Evolutionary conservation across 2,329 filamentous ascomycete genomes (phyloP).

Genomic region (Lecanosticta acicola): DNA sequence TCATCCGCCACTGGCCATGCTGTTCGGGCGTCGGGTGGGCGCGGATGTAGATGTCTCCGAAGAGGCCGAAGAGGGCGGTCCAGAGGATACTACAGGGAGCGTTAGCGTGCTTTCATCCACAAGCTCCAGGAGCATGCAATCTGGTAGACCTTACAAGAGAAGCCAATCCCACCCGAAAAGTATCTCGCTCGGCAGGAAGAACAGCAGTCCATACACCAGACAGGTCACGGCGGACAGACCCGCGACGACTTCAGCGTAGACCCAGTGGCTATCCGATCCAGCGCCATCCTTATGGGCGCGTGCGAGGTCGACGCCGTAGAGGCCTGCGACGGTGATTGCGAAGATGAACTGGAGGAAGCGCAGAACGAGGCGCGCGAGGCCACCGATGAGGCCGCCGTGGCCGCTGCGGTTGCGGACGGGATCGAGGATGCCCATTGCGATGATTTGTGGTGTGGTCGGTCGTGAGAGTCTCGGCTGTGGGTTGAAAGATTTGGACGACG

Average conservation of each 20-base stretch:
- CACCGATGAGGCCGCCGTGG: slow-evolving; percentile 32
- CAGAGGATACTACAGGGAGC: slow-evolving; percentile 55
- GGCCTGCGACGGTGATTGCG: slow-evolving; percentile 68
- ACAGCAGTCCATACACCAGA: slow-evolving; percentile 58
- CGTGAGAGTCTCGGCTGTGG: neutral
- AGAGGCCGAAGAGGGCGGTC: slow-evolving; percentile 76
- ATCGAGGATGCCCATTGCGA: slow-evolving; percentile 26
- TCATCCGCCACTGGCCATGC: slow-evolving; percentile 65
- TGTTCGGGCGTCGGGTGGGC: slow-evolving; percentile 53
- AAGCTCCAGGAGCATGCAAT: no score
- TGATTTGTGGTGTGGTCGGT: neutral
- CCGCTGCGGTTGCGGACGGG: slow-evolving; percentile 17
- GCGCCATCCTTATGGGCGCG: slow-evolving; percentile 46
- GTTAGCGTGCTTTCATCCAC: no score
- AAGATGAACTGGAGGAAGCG: slow-evolving; percentile 73
- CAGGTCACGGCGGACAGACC: slow-evolving; percentile 59
- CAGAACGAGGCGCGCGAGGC: slow-evolving; percentile 54
- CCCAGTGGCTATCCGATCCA: slow-evolving; percentile 63
- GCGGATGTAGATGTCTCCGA: slow-evolving; percentile 73
- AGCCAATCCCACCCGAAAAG: slow-evolving; percentile 65
- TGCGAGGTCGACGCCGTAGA: slow-evolving; percentile 68
- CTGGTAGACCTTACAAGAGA: slow-evolving; percentile 47
- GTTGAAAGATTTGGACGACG: neutral
- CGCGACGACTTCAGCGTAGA: slow-evolving; percentile 69
- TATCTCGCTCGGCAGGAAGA: slow-evolving; percentile 42